These are phyloP conservation scores for Populus davidiana DNA, from an alignment of 345 rosid genomes.

Conservation along the genomic window DNA sequence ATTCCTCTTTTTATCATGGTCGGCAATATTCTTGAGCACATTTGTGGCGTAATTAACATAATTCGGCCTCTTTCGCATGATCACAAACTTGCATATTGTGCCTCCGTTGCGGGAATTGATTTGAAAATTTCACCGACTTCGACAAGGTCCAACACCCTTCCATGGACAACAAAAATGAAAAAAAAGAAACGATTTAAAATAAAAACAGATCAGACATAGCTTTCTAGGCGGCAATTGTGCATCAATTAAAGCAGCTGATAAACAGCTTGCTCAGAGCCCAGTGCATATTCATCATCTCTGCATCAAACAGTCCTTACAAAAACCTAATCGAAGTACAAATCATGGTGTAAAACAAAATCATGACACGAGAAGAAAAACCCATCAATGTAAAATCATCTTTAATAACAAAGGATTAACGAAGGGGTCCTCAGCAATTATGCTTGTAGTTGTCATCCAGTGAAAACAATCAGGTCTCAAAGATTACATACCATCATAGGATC, in stretches of 20 bases:
- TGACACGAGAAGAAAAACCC: background rate
- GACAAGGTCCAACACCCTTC: background rate
- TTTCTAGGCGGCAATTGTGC: conserved; percentile 59
- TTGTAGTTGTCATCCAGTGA: conserved; percentile 39
- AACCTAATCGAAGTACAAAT: background rate
- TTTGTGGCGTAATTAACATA: no score
- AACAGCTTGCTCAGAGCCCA: conserved; percentile 54
- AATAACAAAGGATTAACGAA: background rate
- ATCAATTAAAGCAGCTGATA: conserved; percentile 28
- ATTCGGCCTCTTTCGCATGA: no score
- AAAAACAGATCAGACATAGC: conserved; percentile 36
- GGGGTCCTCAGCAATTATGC: conserved; percentile 49
- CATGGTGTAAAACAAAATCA: background rate
- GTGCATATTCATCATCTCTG: conserved; percentile 56
- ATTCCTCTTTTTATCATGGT: background rate
- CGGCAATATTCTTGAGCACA: no score
- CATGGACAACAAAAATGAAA: background rate
- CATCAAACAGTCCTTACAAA: no score
- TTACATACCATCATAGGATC: conserved; percentile 50
- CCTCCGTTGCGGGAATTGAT: no score
- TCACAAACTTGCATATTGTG: no score
- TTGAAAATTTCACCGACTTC: background rate
- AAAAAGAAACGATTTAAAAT: background rate
- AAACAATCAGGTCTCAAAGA: conserved; percentile 58
- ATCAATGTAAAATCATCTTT: background rate